Evolutionary conservation across 2,329 filamentous ascomycete species (phyloP), one percentile per base, ranked within the genome.

Genomic region (Cercospora sp.): DNA sequence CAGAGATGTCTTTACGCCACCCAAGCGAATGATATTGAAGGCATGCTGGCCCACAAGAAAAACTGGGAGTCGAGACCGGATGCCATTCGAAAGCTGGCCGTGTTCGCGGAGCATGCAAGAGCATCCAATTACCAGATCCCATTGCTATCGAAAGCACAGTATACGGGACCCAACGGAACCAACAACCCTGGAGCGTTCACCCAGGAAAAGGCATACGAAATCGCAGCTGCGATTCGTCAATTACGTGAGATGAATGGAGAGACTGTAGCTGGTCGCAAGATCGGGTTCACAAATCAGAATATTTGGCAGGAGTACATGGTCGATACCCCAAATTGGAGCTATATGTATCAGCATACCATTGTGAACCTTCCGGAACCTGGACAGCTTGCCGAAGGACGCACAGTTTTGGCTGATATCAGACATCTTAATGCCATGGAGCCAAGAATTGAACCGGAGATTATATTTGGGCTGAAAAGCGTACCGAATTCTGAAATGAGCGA

Each of bases 231-330:
- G 6, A 72, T 73, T 40, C 67, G 67, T 48, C 69, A 72, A 48
- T 64, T 73, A n/a, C 68, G 71, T 6, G 70, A 73, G 42, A 73
- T 72, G 70, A 73, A 73, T 48, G 71, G 71, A 16, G 71, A 73
- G 51, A 45, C 71, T 16, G 67, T 69, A 3, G 68, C 68, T 10
- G 71, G 71, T 10, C 65, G 71, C 4, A 73, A 72, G 23, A 67
- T 73, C 23, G 71, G 71, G 26, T 73, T 73, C 51, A 69, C 70
- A 23, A 73, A 73, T 45, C 62, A 63, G 48, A 64, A 64, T 5
- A 65, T 72, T 16, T 71, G 70, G 71, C 67, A 63, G n/a, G 65
- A 73, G 28, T 72, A 73, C 48, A 69, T 68, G 23, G 61, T 73
- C 7, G 58, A 67, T 28, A 69, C 68, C 13, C 63, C 63, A 26